A percentile compares a stretch with the other conserved stretches of the same genome.
phyloP scores from a whole-genome alignment of 768 basidiomycete genomes.

The Pleurotus ostreatus region DNA sequence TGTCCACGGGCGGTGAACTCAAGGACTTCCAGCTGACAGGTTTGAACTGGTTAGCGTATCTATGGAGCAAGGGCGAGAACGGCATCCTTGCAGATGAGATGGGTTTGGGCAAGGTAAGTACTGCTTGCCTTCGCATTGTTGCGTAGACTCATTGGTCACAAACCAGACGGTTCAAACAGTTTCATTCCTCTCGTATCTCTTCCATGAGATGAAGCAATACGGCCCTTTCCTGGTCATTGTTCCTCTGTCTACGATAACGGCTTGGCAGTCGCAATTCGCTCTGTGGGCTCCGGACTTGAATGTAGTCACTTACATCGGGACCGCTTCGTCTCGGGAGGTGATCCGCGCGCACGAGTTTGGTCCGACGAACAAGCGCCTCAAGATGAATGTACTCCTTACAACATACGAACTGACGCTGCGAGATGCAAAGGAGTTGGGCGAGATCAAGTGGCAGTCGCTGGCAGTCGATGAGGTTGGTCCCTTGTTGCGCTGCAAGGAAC shows the following conservation, averaged over 20 bases:
- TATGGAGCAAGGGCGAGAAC: conserved; percentile 93
- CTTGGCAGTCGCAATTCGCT: conserved; percentile 95
- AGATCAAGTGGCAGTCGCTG: conserved; percentile 96
- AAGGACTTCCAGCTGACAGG: conserved; percentile 99
- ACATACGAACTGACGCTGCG: conserved; percentile 95
- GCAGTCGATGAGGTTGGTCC: conserved; percentile 87
- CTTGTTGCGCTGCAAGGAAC: not conserved
- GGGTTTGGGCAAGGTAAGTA: conserved; percentile 91
- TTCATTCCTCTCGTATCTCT: conserved; percentile 90
- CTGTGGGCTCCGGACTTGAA: conserved; percentile 96
- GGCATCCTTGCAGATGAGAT: conserved; percentile 99
- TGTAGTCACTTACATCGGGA: conserved; percentile 95
- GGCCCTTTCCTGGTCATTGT: conserved; percentile 98
- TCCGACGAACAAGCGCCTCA: conserved; percentile 79
- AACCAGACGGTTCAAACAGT: conserved; percentile 91
- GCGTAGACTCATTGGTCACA: not conserved
- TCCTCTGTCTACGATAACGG: conserved; percentile 94
- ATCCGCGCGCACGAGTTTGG: conserved; percentile 95
- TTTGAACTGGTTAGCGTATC: conserved; percentile 96
- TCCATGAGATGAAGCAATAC: conserved; percentile 87
- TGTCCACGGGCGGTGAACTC: conserved; percentile 71
- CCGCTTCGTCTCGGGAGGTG: conserved; percentile 79
- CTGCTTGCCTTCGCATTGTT: conserved; percentile 7
- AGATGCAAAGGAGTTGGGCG: conserved; percentile 82
- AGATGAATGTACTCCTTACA: conserved; percentile 95